These are phyloP conservation scores for Aspergillus fumigatiaffinis DNA, from an alignment of 2,329 filamentous ascomycete genomes.

Conservation along the genomic window DNA sequence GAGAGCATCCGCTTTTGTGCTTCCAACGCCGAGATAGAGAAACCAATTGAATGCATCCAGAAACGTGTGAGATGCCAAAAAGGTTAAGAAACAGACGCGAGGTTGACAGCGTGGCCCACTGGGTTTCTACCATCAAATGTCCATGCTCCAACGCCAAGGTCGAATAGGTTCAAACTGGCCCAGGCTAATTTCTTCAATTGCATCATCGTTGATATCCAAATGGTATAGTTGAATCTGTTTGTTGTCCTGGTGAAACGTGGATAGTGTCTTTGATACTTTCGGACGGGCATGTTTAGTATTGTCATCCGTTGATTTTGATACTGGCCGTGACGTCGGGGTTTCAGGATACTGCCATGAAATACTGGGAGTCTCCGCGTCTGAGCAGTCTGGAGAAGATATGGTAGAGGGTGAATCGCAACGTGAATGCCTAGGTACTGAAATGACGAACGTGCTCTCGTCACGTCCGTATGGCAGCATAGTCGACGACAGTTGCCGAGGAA, in stretches of 20 bases:
- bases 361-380: conserved; percentile 23
- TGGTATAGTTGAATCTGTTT: conserved; percentile 35
- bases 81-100: neutral
- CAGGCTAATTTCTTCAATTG: conserved; percentile 25
- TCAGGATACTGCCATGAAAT: conserved; percentile 30
- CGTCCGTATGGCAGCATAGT: conserved; percentile 14
- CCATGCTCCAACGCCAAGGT: conserved; percentile 44
- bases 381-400: conserved; percentile 23
- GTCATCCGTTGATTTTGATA: conserved; percentile 33
- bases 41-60: conserved; percentile 1
- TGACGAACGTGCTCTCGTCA: conserved; percentile 20
- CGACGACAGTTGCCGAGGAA: conserved; percentile 17
- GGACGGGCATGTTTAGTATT: conserved; percentile 27
- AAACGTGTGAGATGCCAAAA: neutral
- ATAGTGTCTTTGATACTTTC: conserved; percentile 31
- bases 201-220: conserved; percentile 34
- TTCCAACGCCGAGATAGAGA: conserved; percentile 8
- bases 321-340: conserved; percentile 34
- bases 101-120: neutral
- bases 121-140: conserved; percentile 27
- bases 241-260: conserved; percentile 27
- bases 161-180: conserved; percentile 33
- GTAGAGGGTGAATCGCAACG: conserved; percentile 31
- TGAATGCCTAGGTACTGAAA: conserved; percentile 20
- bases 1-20: conserved; percentile 9